Conservation (phyloP, 2,329 filamentous ascomycete species). For the Sarocladiaceae sp. region DNA sequence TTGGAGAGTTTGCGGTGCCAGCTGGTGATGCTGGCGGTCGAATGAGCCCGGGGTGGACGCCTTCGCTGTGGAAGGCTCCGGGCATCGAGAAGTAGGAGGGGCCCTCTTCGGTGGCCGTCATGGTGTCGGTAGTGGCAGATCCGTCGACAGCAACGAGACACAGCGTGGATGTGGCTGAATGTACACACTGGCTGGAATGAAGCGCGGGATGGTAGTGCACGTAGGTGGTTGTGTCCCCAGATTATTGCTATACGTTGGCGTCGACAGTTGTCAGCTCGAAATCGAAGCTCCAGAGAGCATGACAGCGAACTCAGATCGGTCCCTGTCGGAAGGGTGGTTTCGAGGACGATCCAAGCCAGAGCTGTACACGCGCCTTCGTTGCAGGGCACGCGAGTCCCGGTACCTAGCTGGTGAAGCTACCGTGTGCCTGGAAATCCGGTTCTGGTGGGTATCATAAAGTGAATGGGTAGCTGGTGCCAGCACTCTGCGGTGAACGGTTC, state of each 20-base stretch:
- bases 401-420: too few relatives aligned
- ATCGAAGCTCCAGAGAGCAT: too few relatives aligned
- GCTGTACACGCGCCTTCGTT: too few relatives aligned
- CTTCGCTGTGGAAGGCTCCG: slow-evolving; percentile 28
- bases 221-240: neutral
- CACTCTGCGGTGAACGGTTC: neutral
- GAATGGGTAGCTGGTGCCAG: too few relatives aligned
- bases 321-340: too few relatives aligned
- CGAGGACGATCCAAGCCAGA: too few relatives aligned
- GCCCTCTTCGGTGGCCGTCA: slow-evolving; percentile 23
- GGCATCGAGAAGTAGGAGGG: slow-evolving; percentile 27
- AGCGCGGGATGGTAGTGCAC: neutral
- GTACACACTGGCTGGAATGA: slow-evolving; percentile 1
- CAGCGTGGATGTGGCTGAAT: neutral
- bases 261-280: too few relatives aligned
- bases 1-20: slow-evolving; percentile 23
- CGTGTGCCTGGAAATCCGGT: too few relatives aligned
- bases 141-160: neutral
- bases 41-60: slow-evolving; percentile 42
- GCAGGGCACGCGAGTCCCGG: too few relatives aligned
- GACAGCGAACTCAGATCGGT: too few relatives aligned
- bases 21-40: slow-evolving; percentile 40
- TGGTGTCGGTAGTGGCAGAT: slow-evolving; percentile 10
- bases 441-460: too few relatives aligned
- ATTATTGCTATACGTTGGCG: too few relatives aligned